Conservation (phyloP, 1,139 yeast genomes). For the Taphrina betulina region DNA sequence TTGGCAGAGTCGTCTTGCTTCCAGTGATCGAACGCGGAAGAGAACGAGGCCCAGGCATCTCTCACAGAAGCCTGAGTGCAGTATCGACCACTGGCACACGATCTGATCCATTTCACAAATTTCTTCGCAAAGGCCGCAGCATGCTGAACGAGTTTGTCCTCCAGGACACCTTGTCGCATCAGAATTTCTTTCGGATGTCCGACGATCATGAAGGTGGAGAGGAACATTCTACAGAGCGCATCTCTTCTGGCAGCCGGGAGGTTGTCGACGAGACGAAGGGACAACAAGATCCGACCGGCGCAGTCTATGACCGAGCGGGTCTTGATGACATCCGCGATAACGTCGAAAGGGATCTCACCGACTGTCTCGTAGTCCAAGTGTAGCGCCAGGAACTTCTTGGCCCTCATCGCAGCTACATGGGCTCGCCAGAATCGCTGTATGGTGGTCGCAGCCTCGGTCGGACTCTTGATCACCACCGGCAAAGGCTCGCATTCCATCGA, state of each 20-base stretch:
- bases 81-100: neutral
- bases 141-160: neutral
- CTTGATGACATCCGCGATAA: slow-evolving; percentile 17
- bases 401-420: neutral
- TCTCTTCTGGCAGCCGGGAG: neutral
- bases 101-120: slow-evolving; percentile 3
- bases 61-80: neutral
- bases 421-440: slow-evolving; percentile 9
- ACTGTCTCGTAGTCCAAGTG: slow-evolving; percentile 9
- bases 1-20: slow-evolving; percentile 22
- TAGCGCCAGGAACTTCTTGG: slow-evolving; percentile 1
- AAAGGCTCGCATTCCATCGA: no score
- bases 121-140: slow-evolving; percentile 4
- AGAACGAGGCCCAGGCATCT: slow-evolving; percentile 9
- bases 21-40: slow-evolving; percentile 16
- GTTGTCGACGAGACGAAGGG: neutral
- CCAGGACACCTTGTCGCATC: slow-evolving; percentile 4
- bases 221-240: slow-evolving; percentile 10
- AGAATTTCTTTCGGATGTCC: slow-evolving; percentile 22
- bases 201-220: slow-evolving; percentile 20
- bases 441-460: neutral
- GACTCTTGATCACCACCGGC: neutral
- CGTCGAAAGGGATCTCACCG: slow-evolving; percentile 14
- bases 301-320: neutral
- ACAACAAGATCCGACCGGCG: neutral